Conservation (phyloP, 306 rosid species). For the Carpinus viminea region DNA sequence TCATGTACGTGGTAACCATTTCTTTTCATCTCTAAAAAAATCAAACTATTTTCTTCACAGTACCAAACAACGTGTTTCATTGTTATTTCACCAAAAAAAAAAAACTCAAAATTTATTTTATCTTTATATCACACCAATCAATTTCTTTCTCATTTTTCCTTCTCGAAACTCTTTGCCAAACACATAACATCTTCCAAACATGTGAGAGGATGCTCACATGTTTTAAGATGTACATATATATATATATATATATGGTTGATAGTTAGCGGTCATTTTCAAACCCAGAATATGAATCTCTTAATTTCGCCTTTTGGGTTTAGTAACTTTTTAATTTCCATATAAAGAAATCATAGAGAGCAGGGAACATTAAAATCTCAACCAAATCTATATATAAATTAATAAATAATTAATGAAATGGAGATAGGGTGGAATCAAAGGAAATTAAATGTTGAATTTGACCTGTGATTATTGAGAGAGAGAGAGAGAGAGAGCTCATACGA, state of each 20-base stretch:
- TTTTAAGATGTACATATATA: neutral
- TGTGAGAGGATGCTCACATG: neutral
- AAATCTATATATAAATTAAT: neutral
- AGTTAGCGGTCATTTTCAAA: conserved; percentile 12
- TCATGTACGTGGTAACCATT: neutral
- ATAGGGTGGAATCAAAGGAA: neutral
- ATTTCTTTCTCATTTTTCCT: too few species aligned
- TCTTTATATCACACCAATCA: too few species aligned
- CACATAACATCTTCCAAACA: neutral
- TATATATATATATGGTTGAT: neutral
- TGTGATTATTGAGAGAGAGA: neutral
- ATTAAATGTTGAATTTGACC: neutral
- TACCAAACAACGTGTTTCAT: too few species aligned
- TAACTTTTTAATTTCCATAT: neutral
- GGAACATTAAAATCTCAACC: conserved; percentile 4
- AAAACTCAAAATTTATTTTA: too few species aligned
- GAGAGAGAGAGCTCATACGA: too few species aligned
- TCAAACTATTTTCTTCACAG: too few species aligned
- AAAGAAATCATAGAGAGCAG: conserved; percentile 10
- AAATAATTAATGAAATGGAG: neutral
- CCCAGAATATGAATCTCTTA: neutral
- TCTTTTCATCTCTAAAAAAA: too few species aligned
- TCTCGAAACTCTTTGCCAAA: too few species aligned
- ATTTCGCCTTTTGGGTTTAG: neutral
- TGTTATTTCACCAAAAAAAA: too few species aligned